phyloP scores from a whole-genome alignment of 106 monocot genomes.

The Phalaenopsis aphrodite region DNA sequence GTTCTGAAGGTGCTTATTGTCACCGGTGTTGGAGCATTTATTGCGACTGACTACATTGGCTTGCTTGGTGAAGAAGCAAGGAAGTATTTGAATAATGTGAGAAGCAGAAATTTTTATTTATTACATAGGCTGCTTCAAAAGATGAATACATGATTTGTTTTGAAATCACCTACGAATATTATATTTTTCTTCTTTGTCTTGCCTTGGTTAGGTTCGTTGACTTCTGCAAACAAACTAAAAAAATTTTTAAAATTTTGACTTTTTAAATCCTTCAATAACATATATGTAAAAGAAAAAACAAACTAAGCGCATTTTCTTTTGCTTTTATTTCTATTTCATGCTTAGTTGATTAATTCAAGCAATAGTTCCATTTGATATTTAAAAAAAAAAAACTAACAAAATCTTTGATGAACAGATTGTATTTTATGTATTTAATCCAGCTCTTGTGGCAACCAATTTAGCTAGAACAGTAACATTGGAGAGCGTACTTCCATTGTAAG shows the following conservation, averaged over 20 bases:
- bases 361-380: neutral
- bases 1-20: constrained; percentile 72
- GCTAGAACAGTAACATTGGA: constrained; percentile 62
- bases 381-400: neutral
- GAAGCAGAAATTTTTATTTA: neutral
- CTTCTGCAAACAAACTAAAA: neutral
- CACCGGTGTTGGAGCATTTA: constrained; percentile 61
- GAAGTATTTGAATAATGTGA: constrained; percentile 74
- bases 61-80: constrained; percentile 50
- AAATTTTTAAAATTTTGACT: too few relatives aligned
- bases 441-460: constrained; percentile 54
- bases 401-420: constrained; percentile 38
- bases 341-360: neutral
- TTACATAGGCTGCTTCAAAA: neutral
- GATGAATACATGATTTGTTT: neutral
- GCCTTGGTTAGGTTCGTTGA: neutral
- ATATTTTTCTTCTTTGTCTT: neutral
- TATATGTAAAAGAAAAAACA: too few relatives aligned
- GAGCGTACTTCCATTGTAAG: constrained; percentile 55
- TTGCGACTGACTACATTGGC: constrained; percentile 31
- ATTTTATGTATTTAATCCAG: constrained; percentile 77
- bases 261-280: too few relatives aligned
- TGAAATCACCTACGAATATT: too few relatives aligned
- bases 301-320: neutral
- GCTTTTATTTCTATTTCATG: neutral